Conservation (phyloP, 2,329 filamentous ascomycete species). For the Microthyrium microscopicum region DNA sequence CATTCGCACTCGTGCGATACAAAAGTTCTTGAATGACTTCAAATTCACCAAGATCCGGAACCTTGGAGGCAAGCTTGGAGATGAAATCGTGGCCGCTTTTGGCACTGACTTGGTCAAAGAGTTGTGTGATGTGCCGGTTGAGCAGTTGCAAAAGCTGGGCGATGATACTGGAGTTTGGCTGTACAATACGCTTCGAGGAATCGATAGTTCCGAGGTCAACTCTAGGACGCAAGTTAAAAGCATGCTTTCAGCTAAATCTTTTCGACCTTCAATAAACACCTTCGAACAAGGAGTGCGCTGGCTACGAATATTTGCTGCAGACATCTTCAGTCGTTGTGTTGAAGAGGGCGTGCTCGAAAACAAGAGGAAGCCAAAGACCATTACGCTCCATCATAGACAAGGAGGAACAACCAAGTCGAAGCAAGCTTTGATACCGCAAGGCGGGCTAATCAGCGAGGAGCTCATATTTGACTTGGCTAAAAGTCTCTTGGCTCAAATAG, state of each 20-base stretch:
- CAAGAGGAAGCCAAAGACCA: constrained; percentile 67
- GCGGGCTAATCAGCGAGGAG: constrained; percentile 54
- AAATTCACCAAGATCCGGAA: constrained; percentile 93
- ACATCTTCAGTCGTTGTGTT: constrained; percentile 77
- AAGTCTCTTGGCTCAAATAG: constrained; percentile 58
- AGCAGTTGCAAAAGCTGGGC: constrained; percentile 61
- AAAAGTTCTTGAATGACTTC: constrained; percentile 64
- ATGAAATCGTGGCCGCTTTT: constrained; percentile 68
- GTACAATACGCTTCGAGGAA: constrained; percentile 67
- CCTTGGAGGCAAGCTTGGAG: constrained; percentile 86
- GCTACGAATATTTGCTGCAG: constrained; percentile 79
- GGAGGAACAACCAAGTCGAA: constrained; percentile 58
- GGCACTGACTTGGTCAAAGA: constrained; percentile 65
- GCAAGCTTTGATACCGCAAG: constrained; percentile 59
- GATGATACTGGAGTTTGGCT: constrained; percentile 79
- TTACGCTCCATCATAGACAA: constrained; percentile 70
- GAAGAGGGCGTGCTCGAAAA: constrained; percentile 85
- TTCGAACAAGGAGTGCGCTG: constrained; percentile 66
- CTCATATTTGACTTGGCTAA: constrained; percentile 61
- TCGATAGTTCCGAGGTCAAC: constrained; percentile 79
- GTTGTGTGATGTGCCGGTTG: constrained; percentile 52
- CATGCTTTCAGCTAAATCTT: constrained; percentile 94
- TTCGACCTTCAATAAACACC: constrained; percentile 65
- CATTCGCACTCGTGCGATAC: constrained; percentile 69
- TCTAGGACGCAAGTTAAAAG: constrained; percentile 86